A percentile compares a stretch with the other conserved stretches of the same genome.
phyloP scores from a whole-genome alignment of 495 filamentous ascomycete genomes.

The Apodospora peruviana region DNA sequence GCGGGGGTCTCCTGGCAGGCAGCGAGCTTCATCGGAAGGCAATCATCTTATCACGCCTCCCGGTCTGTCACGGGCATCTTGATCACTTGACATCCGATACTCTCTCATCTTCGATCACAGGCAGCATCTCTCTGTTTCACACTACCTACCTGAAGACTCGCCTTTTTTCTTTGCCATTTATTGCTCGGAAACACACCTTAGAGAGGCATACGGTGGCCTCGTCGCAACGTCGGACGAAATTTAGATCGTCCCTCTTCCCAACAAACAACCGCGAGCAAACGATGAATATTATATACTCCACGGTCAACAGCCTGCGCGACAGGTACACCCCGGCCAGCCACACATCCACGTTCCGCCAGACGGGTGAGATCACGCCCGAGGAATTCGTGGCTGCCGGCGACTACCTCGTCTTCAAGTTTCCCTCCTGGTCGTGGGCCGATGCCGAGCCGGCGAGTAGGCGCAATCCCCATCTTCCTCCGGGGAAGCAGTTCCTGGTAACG shows the following conservation, averaged over 20 bases:
- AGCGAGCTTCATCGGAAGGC: too few relatives aligned
- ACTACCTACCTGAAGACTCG: neutral
- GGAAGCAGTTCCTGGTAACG: slow-evolving; percentile 94
- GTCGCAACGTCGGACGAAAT: neutral
- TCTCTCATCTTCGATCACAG: neutral
- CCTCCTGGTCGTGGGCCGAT: slow-evolving; percentile 96
- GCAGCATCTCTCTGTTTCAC: neutral
- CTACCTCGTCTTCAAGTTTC: slow-evolving; percentile 98
- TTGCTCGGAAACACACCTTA: too few relatives aligned
- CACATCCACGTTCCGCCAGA: slow-evolving; percentile 87
- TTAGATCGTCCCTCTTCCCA: neutral
- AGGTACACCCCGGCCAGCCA: slow-evolving; percentile 80
- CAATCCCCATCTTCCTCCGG: slow-evolving; percentile 73
- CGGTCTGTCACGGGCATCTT: slow-evolving; percentile 4
- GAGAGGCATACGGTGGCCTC: too few relatives aligned
- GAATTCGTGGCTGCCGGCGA: slow-evolving; percentile 95
- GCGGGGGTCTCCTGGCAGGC: too few relatives aligned
- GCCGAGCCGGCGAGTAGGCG: slow-evolving; percentile 73
- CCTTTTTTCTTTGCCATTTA: too few relatives aligned
- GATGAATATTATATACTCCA: slow-evolving; percentile 66
- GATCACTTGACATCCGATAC: slow-evolving; percentile 7
- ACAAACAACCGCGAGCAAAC: slow-evolving; percentile 4
- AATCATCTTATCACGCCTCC: too few relatives aligned
- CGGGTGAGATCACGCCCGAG: slow-evolving; percentile 93
- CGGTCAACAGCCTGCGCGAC: slow-evolving; percentile 80